Conservation (phyloP, 192 early-diverging fungal genomes). For the Geosiphon pyriformis region DNA sequence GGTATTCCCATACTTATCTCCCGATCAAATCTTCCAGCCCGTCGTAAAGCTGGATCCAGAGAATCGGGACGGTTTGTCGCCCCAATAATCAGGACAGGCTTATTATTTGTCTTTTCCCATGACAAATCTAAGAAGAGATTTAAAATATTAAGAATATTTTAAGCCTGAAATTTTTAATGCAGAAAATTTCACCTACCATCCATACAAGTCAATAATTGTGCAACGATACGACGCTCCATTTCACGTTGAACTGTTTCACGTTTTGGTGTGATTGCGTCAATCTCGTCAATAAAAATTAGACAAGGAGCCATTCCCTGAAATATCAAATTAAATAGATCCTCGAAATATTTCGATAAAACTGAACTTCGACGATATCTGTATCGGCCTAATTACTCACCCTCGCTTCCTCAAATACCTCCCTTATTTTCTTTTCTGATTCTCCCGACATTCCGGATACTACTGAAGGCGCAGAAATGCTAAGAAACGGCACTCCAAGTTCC, state of each 20-base stretch:
- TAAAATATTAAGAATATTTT: neutral
- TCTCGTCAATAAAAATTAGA: slow-evolving; percentile 96
- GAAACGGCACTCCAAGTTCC: slow-evolving; percentile 85
- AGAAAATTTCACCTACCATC: slow-evolving; percentile 57
- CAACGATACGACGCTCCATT: slow-evolving; percentile 94
- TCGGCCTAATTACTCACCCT: slow-evolving; percentile 36
- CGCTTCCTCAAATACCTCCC: slow-evolving; percentile 97
- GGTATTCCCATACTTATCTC: slow-evolving; percentile 97
- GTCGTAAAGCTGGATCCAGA: slow-evolving; percentile 90
- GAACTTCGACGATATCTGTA: neutral
- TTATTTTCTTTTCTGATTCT: slow-evolving; percentile 96
- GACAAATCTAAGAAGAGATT: slow-evolving; percentile 60
- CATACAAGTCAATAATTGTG: slow-evolving; percentile 93
- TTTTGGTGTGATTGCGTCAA: slow-evolving; percentile 92
- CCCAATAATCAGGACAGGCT: slow-evolving; percentile 96
- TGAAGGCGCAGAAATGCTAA: slow-evolving; percentile 90
- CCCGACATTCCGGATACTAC: slow-evolving; percentile 98
- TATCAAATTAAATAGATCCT: neutral
- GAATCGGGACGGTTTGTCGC: slow-evolving; percentile 98
- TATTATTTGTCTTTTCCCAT: slow-evolving; percentile 80
- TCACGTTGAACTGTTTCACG: slow-evolving; percentile 88
- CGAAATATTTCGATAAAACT: neutral
- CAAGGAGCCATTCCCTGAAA: slow-evolving; percentile 62
- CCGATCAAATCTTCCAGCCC: slow-evolving; percentile 96
- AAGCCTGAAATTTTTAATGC: too few relatives aligned